A percentile compares a stretch with the other conserved stretches of the same genome.
Evolutionary conservation across 2,329 filamentous ascomycete genomes (phyloP).

Genomic region (Aureobasidium sp.): DNA sequence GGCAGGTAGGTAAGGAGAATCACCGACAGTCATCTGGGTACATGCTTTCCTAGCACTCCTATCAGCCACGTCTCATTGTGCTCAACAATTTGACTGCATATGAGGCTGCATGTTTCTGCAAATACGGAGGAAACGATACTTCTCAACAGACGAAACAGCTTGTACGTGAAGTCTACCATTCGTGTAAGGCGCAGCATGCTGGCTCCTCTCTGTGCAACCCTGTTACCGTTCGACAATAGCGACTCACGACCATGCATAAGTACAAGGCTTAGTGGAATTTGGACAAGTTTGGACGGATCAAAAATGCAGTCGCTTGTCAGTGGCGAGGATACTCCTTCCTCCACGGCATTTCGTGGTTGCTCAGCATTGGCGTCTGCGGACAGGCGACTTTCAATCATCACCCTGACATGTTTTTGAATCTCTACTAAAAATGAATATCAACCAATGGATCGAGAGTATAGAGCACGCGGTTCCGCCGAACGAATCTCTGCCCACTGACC

Average conservation of each 20-base stretch:
- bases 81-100: constrained; percentile 2
- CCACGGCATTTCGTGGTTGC: background rate
- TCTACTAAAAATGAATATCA: constrained; percentile 36
- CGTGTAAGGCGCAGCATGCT: background rate
- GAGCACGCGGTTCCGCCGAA: constrained; percentile 20
- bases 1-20: background rate
- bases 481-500: background rate
- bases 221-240: background rate
- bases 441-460: constrained; percentile 37
- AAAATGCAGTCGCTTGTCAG: background rate
- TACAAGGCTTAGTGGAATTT: background rate
- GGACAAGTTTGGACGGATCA: background rate
- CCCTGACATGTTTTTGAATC: background rate
- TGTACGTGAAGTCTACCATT: background rate
- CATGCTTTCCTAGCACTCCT: constrained; percentile 1
- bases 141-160: background rate
- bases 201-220: background rate
- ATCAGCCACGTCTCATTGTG: background rate
- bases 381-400: background rate
- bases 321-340: background rate
- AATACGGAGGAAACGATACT: background rate
- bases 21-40: background rate
- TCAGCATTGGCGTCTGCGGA: background rate
- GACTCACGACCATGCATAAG: background rate
- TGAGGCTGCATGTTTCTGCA: constrained; percentile 8